These are phyloP conservation scores for Tricholomella constricta DNA, from an alignment of 768 basidiomycete species.

Conservation along the genomic window DNA sequence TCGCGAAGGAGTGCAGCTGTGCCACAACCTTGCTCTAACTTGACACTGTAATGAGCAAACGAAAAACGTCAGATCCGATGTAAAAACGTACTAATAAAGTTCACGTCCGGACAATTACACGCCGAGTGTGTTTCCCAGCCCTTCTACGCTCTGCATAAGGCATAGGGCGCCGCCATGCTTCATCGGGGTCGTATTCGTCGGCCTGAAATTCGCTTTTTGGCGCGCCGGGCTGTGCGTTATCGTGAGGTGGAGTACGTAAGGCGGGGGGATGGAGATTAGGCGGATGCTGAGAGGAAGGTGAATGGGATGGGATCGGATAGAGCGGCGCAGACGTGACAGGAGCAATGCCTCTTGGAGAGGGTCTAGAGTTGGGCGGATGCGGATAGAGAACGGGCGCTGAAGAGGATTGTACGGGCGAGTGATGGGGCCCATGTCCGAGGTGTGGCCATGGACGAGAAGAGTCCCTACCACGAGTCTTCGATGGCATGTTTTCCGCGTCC, in stretches of 20 bases:
- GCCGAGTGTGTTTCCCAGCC: conserved; percentile 78
- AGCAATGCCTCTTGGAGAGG: conserved; percentile 32
- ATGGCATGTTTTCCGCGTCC: conserved; percentile 28
- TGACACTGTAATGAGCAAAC: conserved; percentile 4
- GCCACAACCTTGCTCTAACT: conserved; percentile 11
- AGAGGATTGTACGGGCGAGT: conserved; percentile 36
- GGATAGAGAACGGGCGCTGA: conserved; percentile 34
- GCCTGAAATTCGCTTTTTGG: conserved; percentile 39
- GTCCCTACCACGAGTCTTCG: conserved; percentile 24
- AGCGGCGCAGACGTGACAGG: conserved; percentile 36
- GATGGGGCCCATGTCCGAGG: conserved; percentile 27
- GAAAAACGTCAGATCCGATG: not conserved
- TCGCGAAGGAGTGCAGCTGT: conserved; percentile 7
- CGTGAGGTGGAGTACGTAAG: conserved; percentile 51
- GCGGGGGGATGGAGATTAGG: conserved; percentile 39
- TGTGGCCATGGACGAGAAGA: conserved; percentile 27
- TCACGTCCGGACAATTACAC: conserved; percentile 63
- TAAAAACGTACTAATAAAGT: conserved; percentile 19
- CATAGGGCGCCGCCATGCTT: conserved; percentile 72
- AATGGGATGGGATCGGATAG: conserved; percentile 34
- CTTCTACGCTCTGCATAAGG: conserved; percentile 74
- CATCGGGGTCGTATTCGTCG: conserved; percentile 65
- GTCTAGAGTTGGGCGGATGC: conserved; percentile 34
- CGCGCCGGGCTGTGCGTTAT: conserved; percentile 35
- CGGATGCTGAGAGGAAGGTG: conserved; percentile 26